These are phyloP conservation scores for Gossypium longicalyx DNA, from an alignment of 345 rosid genomes.

Conservation along the genomic window DNA sequence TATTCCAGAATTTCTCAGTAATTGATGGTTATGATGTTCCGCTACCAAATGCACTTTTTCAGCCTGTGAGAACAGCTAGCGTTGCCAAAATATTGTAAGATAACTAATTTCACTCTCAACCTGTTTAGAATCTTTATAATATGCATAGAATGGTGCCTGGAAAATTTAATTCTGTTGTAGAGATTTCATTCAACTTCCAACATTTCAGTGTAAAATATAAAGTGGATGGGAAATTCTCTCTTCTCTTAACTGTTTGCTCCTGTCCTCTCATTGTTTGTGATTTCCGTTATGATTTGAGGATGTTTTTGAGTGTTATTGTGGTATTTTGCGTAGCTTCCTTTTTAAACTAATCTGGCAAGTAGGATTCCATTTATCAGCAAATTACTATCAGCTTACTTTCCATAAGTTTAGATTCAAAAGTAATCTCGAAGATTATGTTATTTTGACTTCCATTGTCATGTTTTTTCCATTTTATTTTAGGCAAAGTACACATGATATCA, in stretches of 20 bases:
- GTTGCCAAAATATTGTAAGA: constrained; percentile 63
- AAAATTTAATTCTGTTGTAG: background rate
- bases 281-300: background rate
- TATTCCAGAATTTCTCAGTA: constrained; percentile 45
- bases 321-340: background rate
- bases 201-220: background rate
- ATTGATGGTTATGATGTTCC: constrained; percentile 29
- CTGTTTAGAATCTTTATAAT: background rate
- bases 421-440: background rate
- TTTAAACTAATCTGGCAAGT: background rate
- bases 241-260: background rate
- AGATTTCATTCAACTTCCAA: background rate
- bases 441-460: background rate
- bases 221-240: background rate
- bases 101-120: constrained; percentile 9
- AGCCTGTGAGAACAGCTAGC: constrained; percentile 50
- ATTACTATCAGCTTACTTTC: background rate
- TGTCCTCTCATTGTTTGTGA: background rate
- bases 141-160: background rate
- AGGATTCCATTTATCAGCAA: background rate
- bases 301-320: constrained; percentile 1
- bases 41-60: constrained; percentile 53
- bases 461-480: constrained; percentile 30
- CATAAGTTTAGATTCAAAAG: background rate
- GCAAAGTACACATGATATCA: constrained; percentile 40